Evolutionary conservation across 169 alveolate genomes (phyloP).

Genomic region (Babesia bigemina): DNA sequence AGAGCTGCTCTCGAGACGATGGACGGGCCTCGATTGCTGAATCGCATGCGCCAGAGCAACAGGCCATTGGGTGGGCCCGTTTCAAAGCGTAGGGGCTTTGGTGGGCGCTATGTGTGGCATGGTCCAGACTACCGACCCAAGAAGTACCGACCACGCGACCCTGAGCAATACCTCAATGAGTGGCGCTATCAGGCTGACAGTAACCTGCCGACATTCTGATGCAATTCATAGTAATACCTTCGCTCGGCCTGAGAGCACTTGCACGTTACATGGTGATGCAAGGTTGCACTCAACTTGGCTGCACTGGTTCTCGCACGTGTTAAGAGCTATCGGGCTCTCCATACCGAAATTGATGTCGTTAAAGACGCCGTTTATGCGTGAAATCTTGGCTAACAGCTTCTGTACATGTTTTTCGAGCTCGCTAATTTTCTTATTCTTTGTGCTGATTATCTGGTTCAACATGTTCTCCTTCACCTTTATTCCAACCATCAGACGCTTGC

Average conservation of each 20-base stretch:
- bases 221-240: background rate
- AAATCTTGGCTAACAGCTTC: slow-evolving; percentile 30
- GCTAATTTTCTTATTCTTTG: slow-evolving; percentile 40
- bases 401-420: slow-evolving; percentile 28
- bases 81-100: slow-evolving; percentile 56
- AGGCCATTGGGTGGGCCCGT: slow-evolving; percentile 61
- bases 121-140: slow-evolving; percentile 67
- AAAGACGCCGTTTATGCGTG: slow-evolving; percentile 35
- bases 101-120: slow-evolving; percentile 65
- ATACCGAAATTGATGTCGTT: slow-evolving; percentile 17
- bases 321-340: background rate
- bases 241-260: slow-evolving; percentile 46
- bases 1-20: slow-evolving; percentile 46
- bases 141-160: slow-evolving; percentile 54
- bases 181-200: slow-evolving; percentile 58
- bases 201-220: slow-evolving; percentile 43
- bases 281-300: slow-evolving; percentile 46
- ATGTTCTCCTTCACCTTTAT: slow-evolving; percentile 65
- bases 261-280: slow-evolving; percentile 58
- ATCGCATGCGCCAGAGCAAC: slow-evolving; percentile 27
- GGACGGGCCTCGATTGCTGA: slow-evolving; percentile 43
- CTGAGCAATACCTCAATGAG: slow-evolving; percentile 55
- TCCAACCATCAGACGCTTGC: slow-evolving; percentile 47
- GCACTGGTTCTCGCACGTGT: background rate
- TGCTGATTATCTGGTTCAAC: slow-evolving; percentile 44